Evolutionary conservation across 164 flowering plant genomes (phyloP), one percentile per base, ranked within the genome.

Genomic region (Piper betle): DNA sequence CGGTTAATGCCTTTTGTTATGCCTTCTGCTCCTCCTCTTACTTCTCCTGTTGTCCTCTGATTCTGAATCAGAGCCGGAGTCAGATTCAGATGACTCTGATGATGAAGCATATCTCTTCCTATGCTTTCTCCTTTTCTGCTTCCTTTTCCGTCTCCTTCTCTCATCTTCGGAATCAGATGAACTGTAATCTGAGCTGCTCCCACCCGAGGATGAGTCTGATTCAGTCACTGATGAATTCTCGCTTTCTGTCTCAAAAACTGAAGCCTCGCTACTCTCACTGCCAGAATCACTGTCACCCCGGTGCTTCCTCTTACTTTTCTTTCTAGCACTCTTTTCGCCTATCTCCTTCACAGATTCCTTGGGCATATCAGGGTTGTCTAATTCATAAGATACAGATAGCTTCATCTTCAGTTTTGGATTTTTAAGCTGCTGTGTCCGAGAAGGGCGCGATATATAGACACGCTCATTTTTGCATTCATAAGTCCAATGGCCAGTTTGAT

Each of bases 401-500:
- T 75, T 81, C 91, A 82, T 85, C 76, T 76, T 83, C 79, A 86
- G 66, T 58, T 92, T 92, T 6, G 96, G 97, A 61, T 89, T 86
- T 68, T 92, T 92, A 38, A 92, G 83, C 59, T 83, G 91, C 60
- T 92, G 98, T 6, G 96, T 87, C 9, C 97, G 73, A 4, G 98
- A 92, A 9, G 98, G 96, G 6, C 98, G 74, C 10, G 98, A 83
- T 57, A 92, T 84, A 64, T 92, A 92, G 57, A 87, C 97, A 59
- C 98, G 69, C 62, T 92, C 97, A 39, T 89, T 92, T 75, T 89
- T 89, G 83, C 98, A 92, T 68, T 89, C 98, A 56, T 84, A 89
- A 0, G 98, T 92, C 98, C 98, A 92, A 61, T 92, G 98, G 9
- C 94, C 96, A 13, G 80, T n/a, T 66, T 89, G 88, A 58, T 82